Conservation (phyloP, 257 asterid genomes). For the Osmanthus fragrans region DNA sequence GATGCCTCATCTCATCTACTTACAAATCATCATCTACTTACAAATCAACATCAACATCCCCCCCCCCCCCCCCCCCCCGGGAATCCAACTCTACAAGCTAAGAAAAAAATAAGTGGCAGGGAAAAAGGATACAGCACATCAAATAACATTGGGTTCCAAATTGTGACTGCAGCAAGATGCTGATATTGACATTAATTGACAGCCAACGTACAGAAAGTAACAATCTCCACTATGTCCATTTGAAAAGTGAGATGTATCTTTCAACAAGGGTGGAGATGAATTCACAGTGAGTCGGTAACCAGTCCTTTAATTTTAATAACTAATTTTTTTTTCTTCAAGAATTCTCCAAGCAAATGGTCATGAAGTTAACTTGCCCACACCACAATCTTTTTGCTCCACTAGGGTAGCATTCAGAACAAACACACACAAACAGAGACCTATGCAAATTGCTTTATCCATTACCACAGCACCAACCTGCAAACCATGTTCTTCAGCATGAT, state of each 20-base stretch:
- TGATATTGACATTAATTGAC: slow-evolving; percentile 12
- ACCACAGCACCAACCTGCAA: slow-evolving; percentile 65
- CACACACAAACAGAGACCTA: slow-evolving; percentile 12
- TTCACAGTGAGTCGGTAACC: not conserved
- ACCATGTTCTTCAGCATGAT: slow-evolving; percentile 93
- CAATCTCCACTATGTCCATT: not conserved
- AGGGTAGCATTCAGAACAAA: slow-evolving; percentile 10
- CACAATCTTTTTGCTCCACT: not conserved
- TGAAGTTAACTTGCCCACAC: not conserved
- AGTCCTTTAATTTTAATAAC: not conserved
- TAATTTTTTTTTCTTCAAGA: not conserved
- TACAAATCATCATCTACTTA: too few relatives aligned
- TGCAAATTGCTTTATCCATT: slow-evolving; percentile 17
- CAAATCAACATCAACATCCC: too few relatives aligned
- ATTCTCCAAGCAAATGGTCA: not conserved
- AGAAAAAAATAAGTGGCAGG: too few relatives aligned
- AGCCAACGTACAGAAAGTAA: not conserved
- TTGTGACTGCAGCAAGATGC: slow-evolving; percentile 12
- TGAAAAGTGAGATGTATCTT: not conserved
- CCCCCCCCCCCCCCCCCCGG: too few relatives aligned
- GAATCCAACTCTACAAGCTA: too few relatives aligned
- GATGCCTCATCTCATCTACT: too few relatives aligned
- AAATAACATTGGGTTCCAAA: too few relatives aligned
- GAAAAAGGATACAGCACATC: too few relatives aligned
- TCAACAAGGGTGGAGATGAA: not conserved